Conservation (phyloP, 1,284 basidiomycete species). For the Tremellales sp. region DNA sequence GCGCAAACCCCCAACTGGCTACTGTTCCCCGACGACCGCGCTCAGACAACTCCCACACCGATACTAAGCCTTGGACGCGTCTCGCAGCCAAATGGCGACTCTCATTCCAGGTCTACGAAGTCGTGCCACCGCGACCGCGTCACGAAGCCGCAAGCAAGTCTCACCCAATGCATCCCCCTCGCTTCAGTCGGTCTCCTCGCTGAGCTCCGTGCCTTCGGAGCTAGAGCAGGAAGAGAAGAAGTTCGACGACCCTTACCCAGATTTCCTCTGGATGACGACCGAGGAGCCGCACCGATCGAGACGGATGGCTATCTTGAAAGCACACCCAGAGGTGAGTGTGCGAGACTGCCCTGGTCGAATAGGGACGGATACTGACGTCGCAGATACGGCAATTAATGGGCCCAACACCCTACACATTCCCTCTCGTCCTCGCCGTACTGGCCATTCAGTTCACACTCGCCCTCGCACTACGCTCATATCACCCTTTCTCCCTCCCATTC, state of each 20-base stretch:
- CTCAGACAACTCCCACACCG: too few species aligned
- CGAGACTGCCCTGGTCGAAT: background rate
- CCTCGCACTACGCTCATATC: slow-evolving; percentile 60
- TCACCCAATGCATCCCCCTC: background rate
- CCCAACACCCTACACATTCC: slow-evolving; percentile 84
- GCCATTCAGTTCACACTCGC: slow-evolving; percentile 68
- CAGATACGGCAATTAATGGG: slow-evolving; percentile 95
- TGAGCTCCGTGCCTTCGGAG: background rate
- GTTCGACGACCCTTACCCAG: slow-evolving; percentile 45
- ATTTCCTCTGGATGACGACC: slow-evolving; percentile 93
- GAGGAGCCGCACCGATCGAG: slow-evolving; percentile 93
- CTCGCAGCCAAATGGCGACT: too few species aligned
- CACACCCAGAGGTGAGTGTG: slow-evolving; percentile 75
- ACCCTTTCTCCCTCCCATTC: slow-evolving; percentile 68
- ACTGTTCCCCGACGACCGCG: too few species aligned
- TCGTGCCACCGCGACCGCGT: too few species aligned
- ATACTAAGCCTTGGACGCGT: too few species aligned
- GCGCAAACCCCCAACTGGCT: too few species aligned
- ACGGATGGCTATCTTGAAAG: slow-evolving; percentile 83
- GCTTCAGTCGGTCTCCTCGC: background rate
- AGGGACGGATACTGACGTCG: slow-evolving; percentile 4
- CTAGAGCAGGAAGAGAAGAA: background rate
- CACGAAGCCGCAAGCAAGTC: too few species aligned
- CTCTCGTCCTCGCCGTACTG: slow-evolving; percentile 74
- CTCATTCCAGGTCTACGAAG: too few species aligned